A percentile compares a stretch with the other conserved stretches of the same genome.
phyloP scores from a whole-genome alignment of 2,329 filamentous ascomycete genomes.

The Paecilomyces fulvus region DNA sequence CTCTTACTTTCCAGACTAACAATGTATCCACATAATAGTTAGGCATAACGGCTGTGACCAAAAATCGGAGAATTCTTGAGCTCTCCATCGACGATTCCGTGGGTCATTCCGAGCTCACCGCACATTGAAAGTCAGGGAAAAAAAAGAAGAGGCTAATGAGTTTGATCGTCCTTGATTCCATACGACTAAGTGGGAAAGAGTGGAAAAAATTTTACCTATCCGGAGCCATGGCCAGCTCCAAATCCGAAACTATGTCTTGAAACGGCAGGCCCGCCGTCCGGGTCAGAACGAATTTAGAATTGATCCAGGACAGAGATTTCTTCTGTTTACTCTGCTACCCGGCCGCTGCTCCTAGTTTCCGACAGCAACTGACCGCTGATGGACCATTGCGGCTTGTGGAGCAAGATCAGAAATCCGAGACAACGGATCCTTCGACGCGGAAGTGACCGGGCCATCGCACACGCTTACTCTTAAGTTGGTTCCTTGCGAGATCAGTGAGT shows the following conservation, averaged over 20 bases:
- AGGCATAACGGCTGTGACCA: not conserved
- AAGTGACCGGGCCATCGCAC: not conserved
- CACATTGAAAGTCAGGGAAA: not conserved
- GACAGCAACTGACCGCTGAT: not conserved
- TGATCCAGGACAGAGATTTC: not conserved
- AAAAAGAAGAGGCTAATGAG: not conserved
- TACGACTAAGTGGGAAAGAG: not conserved
- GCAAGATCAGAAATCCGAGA: not conserved
- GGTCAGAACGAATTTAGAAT: not conserved
- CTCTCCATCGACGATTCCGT: not conserved
- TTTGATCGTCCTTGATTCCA: not conserved
- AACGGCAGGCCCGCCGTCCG: not conserved
- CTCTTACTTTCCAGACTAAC: not conserved
- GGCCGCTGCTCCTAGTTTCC: not conserved
- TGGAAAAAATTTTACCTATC: not conserved
- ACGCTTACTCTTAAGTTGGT: not conserved
- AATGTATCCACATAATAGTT: not conserved
- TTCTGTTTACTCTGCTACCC: not conserved
- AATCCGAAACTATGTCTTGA: not conserved
- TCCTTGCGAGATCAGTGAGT: not conserved
- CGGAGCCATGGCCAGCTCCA: not conserved
- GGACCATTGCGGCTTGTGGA: not conserved
- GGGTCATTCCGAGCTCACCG: not conserved
- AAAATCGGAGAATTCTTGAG: not conserved
- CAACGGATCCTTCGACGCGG: not conserved